phyloP scores from a whole-genome alignment of 345 rosid species.

The Arabidopsis thaliana region TAIR10.1 NC_003070.9:10958501-10959000 shows the following conservation, averaged over 20 bases:
- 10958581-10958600: conserved; percentile 37
- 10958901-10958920: conserved; percentile 20
- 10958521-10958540: conserved; percentile 13
- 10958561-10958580: conserved; percentile 40
- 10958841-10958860: not conserved
- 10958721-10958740: conserved; percentile 13
- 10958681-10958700: conserved; percentile 27
- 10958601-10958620: conserved; percentile 34
- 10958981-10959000: not conserved
- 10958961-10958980: conserved; percentile 22
- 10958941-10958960: not conserved
- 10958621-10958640: conserved; percentile 37
- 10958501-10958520: not conserved
- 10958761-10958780: not conserved
- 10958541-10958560: conserved; percentile 37
- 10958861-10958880: not conserved
- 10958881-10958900: conserved; percentile 2
- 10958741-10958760: conserved; percentile 5
- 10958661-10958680: conserved; percentile 14
- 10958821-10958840: not conserved
- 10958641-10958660: conserved; percentile 9
- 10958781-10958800: not conserved
- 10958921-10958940: conserved; percentile 7
- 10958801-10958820: not conserved
- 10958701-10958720: conserved; percentile 3